Percentiles rank a stretch among this genome's conserved stretches.
phyloP scores from a whole-genome alignment of 345 rosid species.

The Gossypium thurberi region DNA sequence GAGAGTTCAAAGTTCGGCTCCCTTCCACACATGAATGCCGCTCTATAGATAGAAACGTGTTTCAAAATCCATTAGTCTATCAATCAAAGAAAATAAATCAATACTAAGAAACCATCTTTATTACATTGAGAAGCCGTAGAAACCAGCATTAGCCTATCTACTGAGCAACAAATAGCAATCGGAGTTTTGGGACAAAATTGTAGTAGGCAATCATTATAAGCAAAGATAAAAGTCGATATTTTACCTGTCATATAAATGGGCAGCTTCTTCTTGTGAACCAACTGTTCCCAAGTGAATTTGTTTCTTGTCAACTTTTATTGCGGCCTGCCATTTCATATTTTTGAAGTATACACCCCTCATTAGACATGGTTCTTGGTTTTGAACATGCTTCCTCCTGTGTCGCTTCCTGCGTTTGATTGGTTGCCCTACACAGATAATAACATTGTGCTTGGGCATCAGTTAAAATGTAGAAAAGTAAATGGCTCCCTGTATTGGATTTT shows the following conservation, averaged over 20 bases:
- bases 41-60: constrained; percentile 38
- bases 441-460: background rate
- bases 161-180: background rate
- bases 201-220: background rate
- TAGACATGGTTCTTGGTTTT: constrained; percentile 85
- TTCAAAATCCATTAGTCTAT: background rate
- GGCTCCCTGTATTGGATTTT: background rate
- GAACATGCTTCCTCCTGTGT: constrained; percentile 76
- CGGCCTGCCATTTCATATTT: constrained; percentile 99
- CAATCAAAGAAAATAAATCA: background rate
- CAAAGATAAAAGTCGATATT: background rate
- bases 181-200: background rate
- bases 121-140: background rate
- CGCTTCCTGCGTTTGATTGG: constrained; percentile 85
- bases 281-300: constrained; percentile 96
- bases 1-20: constrained; percentile 88
- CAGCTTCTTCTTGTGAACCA: constrained; percentile 92
- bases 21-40: constrained; percentile 98
- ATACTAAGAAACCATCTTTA: background rate
- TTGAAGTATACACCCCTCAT: constrained; percentile 99
- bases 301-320: constrained; percentile 92
- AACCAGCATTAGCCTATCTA: background rate
- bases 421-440: constrained; percentile 45
- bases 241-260: constrained; percentile 87
- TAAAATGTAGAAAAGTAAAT: background rate